Evolutionary conservation across 164 flowering plant genomes (phyloP).

Genomic region (Nymphaea colorata): DNA sequence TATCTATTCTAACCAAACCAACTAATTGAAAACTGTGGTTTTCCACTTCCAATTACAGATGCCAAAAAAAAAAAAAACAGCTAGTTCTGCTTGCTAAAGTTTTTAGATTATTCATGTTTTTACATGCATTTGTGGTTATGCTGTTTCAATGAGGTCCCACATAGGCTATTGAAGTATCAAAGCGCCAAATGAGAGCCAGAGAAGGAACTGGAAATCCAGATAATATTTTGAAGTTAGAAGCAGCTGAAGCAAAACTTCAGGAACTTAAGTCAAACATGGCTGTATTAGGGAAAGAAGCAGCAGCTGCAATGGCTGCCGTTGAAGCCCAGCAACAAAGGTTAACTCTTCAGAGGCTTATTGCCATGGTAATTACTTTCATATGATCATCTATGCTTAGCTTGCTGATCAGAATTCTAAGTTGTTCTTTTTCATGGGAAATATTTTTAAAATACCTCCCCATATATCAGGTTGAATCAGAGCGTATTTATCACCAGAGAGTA

Average conservation of each 20-base stretch:
- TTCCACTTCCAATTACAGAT: too few relatives aligned
- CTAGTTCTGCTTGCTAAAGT: too few relatives aligned
- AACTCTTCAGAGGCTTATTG: constrained; percentile 76
- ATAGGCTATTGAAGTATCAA: constrained; percentile 88
- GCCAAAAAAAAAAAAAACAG: too few relatives aligned
- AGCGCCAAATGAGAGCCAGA: constrained; percentile 64
- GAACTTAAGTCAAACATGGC: constrained; percentile 76
- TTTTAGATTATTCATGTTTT: too few relatives aligned
- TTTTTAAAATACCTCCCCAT: neutral
- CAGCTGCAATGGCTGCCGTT: constrained; percentile 90
- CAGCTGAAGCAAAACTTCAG: constrained; percentile 70
- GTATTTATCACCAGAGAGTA: constrained; percentile 61
- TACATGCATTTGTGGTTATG: neutral
- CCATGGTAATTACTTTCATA: constrained; percentile 46
- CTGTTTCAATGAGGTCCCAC: constrained; percentile 7
- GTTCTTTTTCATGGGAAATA: neutral
- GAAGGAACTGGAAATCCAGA: constrained; percentile 61
- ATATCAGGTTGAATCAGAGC: constrained; percentile 85
- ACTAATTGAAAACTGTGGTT: too few relatives aligned
- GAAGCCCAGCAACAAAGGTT: constrained; percentile 93
- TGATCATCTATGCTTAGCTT: neutral
- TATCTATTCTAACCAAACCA: too few relatives aligned
- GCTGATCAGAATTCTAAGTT: neutral
- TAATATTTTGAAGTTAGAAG: constrained; percentile 46
- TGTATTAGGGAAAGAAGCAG: constrained; percentile 84